Percentiles rank a stretch among this genome's conserved stretches.
Conservation (phyloP, 2,329 filamentous ascomycete species). For the Leptographium wingfieldii region DNA sequence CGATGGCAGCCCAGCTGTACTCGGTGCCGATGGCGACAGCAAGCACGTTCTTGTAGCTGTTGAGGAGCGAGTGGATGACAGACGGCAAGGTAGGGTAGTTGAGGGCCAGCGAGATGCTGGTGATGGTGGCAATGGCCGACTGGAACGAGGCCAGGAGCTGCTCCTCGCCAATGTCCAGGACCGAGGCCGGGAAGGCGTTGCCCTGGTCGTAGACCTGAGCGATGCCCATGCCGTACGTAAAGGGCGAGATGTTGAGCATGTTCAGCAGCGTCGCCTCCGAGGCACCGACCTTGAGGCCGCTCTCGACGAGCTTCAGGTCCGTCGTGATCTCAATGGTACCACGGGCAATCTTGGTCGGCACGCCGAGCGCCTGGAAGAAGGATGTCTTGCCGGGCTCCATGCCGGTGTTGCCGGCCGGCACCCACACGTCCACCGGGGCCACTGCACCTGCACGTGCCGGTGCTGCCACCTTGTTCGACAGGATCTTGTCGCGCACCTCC, state of each 20-base stretch:
- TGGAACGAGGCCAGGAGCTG: conserved; percentile 80
- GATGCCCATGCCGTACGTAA: conserved; percentile 98
- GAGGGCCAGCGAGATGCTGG: conserved; percentile 78
- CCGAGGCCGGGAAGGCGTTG: conserved; percentile 73
- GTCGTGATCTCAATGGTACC: conserved; percentile 99
- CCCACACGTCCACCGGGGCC: conserved; percentile 83
- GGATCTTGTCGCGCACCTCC: conserved; percentile 82
- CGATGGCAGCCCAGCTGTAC: conserved; percentile 87
- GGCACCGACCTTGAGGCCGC: conserved; percentile 85
- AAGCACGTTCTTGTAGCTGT: conserved; percentile 94
- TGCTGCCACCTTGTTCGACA: conserved; percentile 93
- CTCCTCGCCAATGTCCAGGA: conserved; percentile 89
- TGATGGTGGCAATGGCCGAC: conserved; percentile 73
- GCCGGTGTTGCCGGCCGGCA: conserved; percentile 98
- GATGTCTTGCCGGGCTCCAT: conserved; percentile 99
- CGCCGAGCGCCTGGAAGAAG: conserved; percentile 99
- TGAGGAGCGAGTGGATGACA: conserved; percentile 91
- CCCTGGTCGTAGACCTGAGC: conserved; percentile 95
- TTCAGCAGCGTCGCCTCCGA: conserved; percentile 98
- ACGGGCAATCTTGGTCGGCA: conserved; percentile 99
- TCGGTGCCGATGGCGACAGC: conserved; percentile 84
- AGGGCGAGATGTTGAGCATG: conserved; percentile 99
- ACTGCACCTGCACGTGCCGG: conserved; percentile 96
- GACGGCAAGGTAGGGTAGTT: conserved; percentile 96
- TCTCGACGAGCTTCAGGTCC: conserved; percentile 96